These are phyloP conservation scores for Vitis hybrid DNA, from an alignment of 177 flowering plant genomes.

Conservation along the genomic window DNA sequence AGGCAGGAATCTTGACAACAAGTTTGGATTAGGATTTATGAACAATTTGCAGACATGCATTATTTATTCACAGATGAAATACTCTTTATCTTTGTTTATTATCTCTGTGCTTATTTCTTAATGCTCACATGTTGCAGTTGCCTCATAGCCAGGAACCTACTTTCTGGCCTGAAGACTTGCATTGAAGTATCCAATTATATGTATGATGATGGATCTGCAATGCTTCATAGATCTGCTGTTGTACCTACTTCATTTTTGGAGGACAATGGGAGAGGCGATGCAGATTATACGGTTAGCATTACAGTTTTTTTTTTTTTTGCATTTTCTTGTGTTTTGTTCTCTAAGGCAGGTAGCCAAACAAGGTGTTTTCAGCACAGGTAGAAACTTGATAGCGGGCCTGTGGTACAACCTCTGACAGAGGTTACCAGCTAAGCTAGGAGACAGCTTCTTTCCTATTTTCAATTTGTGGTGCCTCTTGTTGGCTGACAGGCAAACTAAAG, in stretches of 20 bases:
- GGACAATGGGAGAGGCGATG: constrained; percentile 41
- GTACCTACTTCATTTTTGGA: constrained; percentile 46
- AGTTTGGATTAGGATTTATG: neutral
- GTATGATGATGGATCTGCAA: constrained; percentile 53
- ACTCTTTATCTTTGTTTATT: neutral
- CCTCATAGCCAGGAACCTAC: constrained; percentile 86
- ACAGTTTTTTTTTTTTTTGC: neutral
- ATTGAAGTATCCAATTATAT: constrained; percentile 73
- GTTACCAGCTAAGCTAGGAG: neutral
- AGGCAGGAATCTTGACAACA: neutral
- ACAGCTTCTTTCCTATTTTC: constrained; percentile 1
- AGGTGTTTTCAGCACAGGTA: neutral
- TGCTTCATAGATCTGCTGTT: constrained; percentile 32
- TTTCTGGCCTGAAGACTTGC: constrained; percentile 94
- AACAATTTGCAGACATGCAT: neutral
- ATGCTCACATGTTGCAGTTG: constrained; percentile 59
- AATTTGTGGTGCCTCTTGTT: neutral
- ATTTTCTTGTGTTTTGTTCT: neutral
- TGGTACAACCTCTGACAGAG: neutral
- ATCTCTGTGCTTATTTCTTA: constrained; percentile 1
- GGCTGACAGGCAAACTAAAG: neutral
- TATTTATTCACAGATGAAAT: neutral
- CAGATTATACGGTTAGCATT: constrained; percentile 35
- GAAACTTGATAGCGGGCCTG: neutral
- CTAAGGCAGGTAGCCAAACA: neutral